Percentiles rank a stretch among this genome's conserved stretches.
These are phyloP conservation scores for Bondarzewia mesenterica DNA, from an alignment of 1,284 basidiomycete genomes.

Conservation along the genomic window DNA sequence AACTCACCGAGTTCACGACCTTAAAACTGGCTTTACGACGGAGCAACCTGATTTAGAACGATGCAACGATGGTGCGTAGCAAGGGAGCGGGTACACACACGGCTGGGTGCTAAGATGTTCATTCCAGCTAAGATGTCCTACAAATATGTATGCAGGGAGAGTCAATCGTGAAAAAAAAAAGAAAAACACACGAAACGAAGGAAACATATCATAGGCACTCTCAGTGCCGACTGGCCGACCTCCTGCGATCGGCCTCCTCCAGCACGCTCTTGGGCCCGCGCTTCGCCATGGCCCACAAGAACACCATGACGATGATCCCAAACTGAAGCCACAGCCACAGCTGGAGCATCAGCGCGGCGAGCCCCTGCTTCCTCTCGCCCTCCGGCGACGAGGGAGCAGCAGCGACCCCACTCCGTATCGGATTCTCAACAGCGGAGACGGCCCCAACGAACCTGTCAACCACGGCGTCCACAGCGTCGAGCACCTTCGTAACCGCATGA, in stretches of 20 bases:
- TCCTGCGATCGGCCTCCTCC: constrained; percentile 39
- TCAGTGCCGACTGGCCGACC: constrained; percentile 9
- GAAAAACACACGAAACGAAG: no score
- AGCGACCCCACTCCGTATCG: not conserved
- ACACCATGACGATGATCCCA: constrained; percentile 59
- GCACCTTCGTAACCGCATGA: constrained; percentile 4
- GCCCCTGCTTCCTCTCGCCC: constrained; percentile 26
- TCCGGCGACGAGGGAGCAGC: constrained; percentile 1
- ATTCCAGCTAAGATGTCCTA: no score
- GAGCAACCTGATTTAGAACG: no score
- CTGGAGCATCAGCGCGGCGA: constrained; percentile 50
- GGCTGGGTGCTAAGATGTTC: no score
- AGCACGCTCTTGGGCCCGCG: constrained; percentile 65
- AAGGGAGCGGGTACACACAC: no score
- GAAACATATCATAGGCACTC: no score
- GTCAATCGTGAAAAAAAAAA: no score
- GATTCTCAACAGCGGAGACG: not conserved
- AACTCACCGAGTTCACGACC: no score
- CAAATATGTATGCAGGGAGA: no score
- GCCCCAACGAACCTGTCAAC: constrained; percentile 6
- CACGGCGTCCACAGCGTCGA: constrained; percentile 15
- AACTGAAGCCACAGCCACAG: constrained; percentile 79
- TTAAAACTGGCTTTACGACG: no score
- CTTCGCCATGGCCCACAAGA: constrained; percentile 70
- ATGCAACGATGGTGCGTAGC: no score